Evolutionary conservation across 2,329 filamentous ascomycete genomes (phyloP), one percentile per base, ranked within the genome.

Genomic region (Malbranchea zuffiana): DNA sequence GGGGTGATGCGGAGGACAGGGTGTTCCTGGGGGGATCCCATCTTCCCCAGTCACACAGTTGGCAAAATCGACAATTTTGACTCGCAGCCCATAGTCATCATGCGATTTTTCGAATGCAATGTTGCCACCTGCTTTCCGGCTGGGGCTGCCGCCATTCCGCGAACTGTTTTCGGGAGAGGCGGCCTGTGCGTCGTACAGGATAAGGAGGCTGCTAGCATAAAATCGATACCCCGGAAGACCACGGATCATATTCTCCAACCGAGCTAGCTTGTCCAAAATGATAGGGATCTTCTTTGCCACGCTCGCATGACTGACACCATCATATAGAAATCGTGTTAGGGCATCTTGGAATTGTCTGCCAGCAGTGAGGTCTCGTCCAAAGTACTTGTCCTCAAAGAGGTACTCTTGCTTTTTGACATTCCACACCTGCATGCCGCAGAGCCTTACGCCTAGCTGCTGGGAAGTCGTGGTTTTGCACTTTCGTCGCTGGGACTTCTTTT

Each of bases 331-430:
- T 18, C 82, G 77, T 35, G 79, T 88, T 4, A 98, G 68, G 0
- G 87, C 87, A 41, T 81, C 76, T 53, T 93, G 83, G 51, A 98
- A 96, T 54, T 96, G 84, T 3, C 72, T 69, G 2, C 90, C 90
- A 2, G 82, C 85, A 58, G 87, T 87, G 21, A 98, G 67, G 48
- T 84, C 77, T 37, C 90, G 80, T 1, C 90, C 90, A 55, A 85
- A 94, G 59, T 98, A 98, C 61, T 98, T 98, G 70, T 98, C 90
- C 55, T 93, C 82, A 54, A 96, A 98, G n/a, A 87, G 69, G 54
- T 94, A 95, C 31, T 75, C 78, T 52, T 92, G 77, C 23, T 77
- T 80, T 46, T 78, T 78, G 15, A 78, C 79, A 53, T 96, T 88
- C 85, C 88, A 98, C 1, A 93, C 85, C 57, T 98, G 90, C 64